phyloP scores from a whole-genome alignment of 371 early-diverging fungal species.

The Syncephalastrum contaminatum region DNA sequence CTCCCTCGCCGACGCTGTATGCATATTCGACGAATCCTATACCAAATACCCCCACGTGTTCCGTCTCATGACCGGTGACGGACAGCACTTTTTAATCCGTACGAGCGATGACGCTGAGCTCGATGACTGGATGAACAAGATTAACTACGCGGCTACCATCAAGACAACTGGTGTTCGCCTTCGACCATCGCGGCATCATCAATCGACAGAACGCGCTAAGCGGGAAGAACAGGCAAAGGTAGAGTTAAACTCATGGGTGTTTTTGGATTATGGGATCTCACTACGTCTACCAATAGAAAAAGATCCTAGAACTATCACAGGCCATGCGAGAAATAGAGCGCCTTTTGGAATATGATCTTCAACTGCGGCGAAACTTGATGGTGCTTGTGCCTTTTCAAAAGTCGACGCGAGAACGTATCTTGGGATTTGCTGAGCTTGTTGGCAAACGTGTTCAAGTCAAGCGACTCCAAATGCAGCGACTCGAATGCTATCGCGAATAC shows the following conservation, averaged over 20 bases:
- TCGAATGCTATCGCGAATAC: conserved; percentile 72
- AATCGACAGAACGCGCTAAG: conserved; percentile 19
- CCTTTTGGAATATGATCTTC: conserved; percentile 48
- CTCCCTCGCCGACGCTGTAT: conserved; percentile 66
- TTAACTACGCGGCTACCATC: conserved; percentile 78
- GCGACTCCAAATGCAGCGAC: conserved; percentile 57
- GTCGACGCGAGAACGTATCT: conserved; percentile 58
- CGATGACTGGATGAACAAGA: conserved; percentile 80
- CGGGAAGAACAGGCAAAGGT: conserved; percentile 21
- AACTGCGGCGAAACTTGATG: conserved; percentile 62
- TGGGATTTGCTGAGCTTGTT: conserved; percentile 53
- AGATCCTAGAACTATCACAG: conserved; percentile 17
- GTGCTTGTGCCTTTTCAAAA: conserved; percentile 67
- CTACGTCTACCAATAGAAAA: background rate
- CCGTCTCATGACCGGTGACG: conserved; percentile 67
- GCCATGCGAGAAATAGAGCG: conserved; percentile 40
- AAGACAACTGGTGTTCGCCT: conserved; percentile 65
- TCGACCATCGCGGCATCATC: conserved; percentile 29
- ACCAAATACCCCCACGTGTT: conserved; percentile 77
- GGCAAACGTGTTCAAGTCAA: conserved; percentile 54
- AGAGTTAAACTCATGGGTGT: conserved; percentile 5
- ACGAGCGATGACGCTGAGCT: conserved; percentile 65
- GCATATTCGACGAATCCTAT: conserved; percentile 70
- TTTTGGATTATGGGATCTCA: background rate
- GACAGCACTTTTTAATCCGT: conserved; percentile 70